phyloP scores from a whole-genome alignment of 1,284 basidiomycete species.

The Sporisorium scitamineum region DNA sequence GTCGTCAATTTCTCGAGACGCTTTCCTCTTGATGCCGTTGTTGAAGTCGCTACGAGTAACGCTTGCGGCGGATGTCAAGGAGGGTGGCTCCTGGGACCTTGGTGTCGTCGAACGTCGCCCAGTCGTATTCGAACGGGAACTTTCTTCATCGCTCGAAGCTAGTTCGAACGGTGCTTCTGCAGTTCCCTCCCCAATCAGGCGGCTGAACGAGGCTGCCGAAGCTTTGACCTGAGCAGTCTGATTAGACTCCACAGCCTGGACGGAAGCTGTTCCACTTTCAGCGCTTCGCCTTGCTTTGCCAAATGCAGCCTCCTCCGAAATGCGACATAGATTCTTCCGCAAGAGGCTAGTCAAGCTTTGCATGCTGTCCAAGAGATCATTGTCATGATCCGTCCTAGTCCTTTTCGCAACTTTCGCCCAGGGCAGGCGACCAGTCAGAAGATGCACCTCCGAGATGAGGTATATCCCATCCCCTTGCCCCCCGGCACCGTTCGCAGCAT shows the following conservation, averaged over 20 bases:
- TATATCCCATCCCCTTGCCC: background rate
- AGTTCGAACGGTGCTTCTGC: conserved; percentile 4
- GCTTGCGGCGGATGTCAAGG: background rate
- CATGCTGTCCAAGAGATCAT: conserved; percentile 23
- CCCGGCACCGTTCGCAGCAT: background rate
- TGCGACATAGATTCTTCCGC: conserved; percentile 17
- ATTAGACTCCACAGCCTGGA: background rate
- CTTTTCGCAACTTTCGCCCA: conserved; percentile 25
- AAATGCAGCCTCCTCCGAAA: conserved; percentile 23
- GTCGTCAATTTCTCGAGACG: conserved; percentile 2
- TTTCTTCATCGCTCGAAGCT: conserved; percentile 11
- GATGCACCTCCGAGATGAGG: conserved; percentile 32
- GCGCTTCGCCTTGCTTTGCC: background rate
- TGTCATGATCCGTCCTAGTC: conserved; percentile 19
- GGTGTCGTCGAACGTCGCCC: background rate
- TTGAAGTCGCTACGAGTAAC: background rate
- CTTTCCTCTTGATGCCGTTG: conserved; percentile 14
- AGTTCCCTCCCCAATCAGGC: background rate
- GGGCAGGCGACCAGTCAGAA: conserved; percentile 38
- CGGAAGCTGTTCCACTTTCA: background rate
- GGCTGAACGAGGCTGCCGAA: no score
- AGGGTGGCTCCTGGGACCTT: background rate
- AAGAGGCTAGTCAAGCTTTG: conserved; percentile 15
- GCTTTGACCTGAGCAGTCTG: background rate
- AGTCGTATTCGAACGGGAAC: background rate